Evolutionary conservation across 768 basidiomycete genomes (phyloP).

Genomic region (Brasilioporus rufonigricans): DNA sequence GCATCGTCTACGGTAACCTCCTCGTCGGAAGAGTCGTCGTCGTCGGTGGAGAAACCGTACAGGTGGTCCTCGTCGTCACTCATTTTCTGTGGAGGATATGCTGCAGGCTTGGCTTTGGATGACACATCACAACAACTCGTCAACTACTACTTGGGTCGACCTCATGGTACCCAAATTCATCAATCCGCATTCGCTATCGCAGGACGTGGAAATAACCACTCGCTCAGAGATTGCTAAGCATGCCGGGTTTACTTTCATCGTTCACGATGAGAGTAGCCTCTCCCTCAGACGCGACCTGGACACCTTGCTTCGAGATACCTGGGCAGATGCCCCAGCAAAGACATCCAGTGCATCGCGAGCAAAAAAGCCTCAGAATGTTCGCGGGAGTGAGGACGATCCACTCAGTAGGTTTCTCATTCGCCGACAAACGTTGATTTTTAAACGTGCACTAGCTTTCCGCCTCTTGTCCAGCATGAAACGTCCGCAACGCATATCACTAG

Average conservation of each 20-base stretch:
- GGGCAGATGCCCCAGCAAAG: slow-evolving; percentile 14
- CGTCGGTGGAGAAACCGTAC: slow-evolving; percentile 76
- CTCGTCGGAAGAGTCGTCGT: slow-evolving; percentile 76
- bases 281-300: slow-evolving; percentile 23
- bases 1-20: slow-evolving; percentile 56
- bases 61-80: slow-evolving; percentile 46
- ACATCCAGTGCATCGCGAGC: neutral
- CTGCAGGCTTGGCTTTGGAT: neutral
- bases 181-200: slow-evolving; percentile 45
- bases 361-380: slow-evolving; percentile 5
- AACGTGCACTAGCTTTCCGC: slow-evolving; percentile 41
- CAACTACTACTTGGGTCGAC: no score
- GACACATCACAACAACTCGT: slow-evolving; percentile 21
- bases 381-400: neutral
- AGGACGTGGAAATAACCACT: slow-evolving; percentile 33
- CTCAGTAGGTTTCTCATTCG: neutral
- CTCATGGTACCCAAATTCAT: slow-evolving; percentile 38
- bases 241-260: neutral
- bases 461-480: slow-evolving; percentile 39
- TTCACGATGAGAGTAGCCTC: slow-evolving; percentile 6
- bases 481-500: slow-evolving; percentile 40
- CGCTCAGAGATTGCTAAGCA: slow-evolving; percentile 33
- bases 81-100: slow-evolving; percentile 8
- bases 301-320: slow-evolving; percentile 19
- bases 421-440: neutral